Percentiles rank a stretch among this genome's conserved stretches.
These are phyloP conservation scores for Vitis rupestris DNA, from an alignment of 164 flowering plant genomes.

Conservation along the genomic window DNA sequence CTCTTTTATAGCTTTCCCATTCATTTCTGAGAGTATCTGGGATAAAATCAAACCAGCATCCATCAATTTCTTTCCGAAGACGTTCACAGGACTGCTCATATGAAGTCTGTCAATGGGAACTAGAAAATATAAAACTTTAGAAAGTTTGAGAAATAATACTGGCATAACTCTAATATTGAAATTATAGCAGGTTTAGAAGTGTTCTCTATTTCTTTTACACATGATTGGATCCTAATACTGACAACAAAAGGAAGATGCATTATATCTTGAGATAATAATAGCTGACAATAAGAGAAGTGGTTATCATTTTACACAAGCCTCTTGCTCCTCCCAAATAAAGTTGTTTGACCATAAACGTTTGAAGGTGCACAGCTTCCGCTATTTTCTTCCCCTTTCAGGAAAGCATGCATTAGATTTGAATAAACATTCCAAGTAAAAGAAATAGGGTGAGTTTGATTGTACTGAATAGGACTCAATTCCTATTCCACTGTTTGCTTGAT, in stretches of 20 bases:
- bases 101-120: constrained; percentile 44
- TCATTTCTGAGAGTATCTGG: constrained; percentile 49
- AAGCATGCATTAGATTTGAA: no score
- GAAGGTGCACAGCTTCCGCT: no score
- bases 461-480: no score
- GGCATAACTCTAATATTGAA: neutral
- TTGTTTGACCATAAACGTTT: no score
- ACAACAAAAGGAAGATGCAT: neutral
- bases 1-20: constrained; percentile 56
- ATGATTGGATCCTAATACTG: neutral
- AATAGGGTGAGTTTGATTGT: no score
- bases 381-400: no score
- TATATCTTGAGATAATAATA: neutral
- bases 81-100: constrained; percentile 38
- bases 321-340: no score
- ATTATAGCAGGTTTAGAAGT: neutral
- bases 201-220: neutral
- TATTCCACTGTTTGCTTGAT: no score
- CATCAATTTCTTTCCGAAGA: constrained; percentile 46
- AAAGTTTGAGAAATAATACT: neutral
- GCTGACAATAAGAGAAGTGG: neutral
- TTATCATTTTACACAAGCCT: no score
- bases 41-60: constrained; percentile 62
- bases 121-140: constrained; percentile 25
- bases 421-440: no score